These are phyloP conservation scores for Claviceps digitariae DNA, from an alignment of 2,329 filamentous ascomycete species.

Conservation along the genomic window DNA sequence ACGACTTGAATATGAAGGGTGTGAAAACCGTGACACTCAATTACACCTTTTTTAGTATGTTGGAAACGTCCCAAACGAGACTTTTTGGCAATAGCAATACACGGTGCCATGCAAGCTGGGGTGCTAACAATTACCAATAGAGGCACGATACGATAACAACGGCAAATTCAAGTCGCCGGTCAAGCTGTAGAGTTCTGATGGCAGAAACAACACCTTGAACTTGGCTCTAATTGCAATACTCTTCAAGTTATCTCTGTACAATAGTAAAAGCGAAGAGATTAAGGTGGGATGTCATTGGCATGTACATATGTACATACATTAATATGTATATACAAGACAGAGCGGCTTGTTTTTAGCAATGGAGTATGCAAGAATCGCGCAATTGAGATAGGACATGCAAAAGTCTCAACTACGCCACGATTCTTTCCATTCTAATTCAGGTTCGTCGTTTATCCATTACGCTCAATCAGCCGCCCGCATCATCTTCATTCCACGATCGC, in stretches of 20 bases:
- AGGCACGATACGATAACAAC: conserved; percentile 33
- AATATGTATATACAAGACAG: neutral
- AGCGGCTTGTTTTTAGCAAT: neutral
- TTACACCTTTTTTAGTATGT: conserved; percentile 97
- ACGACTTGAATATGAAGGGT: conserved; percentile 82
- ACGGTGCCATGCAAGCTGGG: neutral
- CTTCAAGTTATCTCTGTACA: neutral
- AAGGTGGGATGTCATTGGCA: neutral
- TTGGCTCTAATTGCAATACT: neutral
- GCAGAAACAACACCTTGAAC: neutral
- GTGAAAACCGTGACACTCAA: conserved; percentile 92
- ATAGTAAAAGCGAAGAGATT: neutral
- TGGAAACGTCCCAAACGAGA: neutral
- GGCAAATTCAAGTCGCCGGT: conserved; percentile 27
- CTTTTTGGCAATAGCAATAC: neutral
- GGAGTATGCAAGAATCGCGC: neutral
- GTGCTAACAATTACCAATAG: conserved; percentile 12
- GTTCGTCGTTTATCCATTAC: neutral
- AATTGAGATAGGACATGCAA: neutral
- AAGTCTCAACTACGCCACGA: neutral
- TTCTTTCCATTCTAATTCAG: neutral
- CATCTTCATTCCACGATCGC: neutral
- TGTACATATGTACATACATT: neutral
- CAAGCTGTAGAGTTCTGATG: neutral
- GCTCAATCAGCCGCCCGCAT: neutral